phyloP scores from a whole-genome alignment of 192 early-diverging fungal genomes.

The Entomortierella parvispora region DNA sequence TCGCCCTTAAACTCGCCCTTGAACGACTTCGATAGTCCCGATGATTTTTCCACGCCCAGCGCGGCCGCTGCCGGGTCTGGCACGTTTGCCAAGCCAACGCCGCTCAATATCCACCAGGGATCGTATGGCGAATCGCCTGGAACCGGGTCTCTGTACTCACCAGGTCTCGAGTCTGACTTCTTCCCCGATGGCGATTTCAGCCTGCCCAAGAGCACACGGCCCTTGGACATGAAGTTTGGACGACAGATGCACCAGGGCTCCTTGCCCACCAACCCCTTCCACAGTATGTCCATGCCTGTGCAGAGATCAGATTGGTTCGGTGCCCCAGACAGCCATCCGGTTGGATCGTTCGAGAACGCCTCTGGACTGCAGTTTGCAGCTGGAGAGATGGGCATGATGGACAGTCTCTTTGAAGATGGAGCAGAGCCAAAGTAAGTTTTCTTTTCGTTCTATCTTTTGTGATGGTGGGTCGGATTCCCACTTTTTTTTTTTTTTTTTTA shows the following conservation, averaged over 20 bases:
- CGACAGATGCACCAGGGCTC: conserved; percentile 19
- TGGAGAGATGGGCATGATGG: conserved; percentile 48
- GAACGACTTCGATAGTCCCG: conserved; percentile 40
- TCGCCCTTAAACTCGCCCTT: conserved; percentile 40
- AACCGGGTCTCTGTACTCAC: conserved; percentile 26
- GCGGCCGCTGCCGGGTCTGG: background rate
- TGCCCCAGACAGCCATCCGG: conserved; percentile 12
- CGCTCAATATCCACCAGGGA: conserved; percentile 20
- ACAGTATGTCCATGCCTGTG: conserved; percentile 68
- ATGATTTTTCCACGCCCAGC: conserved; percentile 27
- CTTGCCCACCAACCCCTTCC: conserved; percentile 50
- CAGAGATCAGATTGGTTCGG: conserved; percentile 60
- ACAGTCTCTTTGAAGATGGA: conserved; percentile 56
- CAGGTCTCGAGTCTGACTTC: conserved; percentile 15
- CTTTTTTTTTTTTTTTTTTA: background rate
- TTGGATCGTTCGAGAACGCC: conserved; percentile 27
- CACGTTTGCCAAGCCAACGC: conserved; percentile 20
- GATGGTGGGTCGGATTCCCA: background rate
- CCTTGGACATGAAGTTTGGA: conserved; percentile 25
- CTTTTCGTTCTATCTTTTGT: conserved; percentile 43
- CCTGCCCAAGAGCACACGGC: conserved; percentile 22
- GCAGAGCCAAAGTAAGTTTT: conserved; percentile 61
- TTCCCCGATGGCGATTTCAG: conserved; percentile 23
- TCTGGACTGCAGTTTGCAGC: conserved; percentile 25
- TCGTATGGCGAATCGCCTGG: conserved; percentile 37